Percentiles rank a stretch among this genome's conserved stretches.
These are phyloP conservation scores for Paramecium tetraurelia DNA, from an alignment of 73 alveolate species.

Conservation along the genomic window DNA sequence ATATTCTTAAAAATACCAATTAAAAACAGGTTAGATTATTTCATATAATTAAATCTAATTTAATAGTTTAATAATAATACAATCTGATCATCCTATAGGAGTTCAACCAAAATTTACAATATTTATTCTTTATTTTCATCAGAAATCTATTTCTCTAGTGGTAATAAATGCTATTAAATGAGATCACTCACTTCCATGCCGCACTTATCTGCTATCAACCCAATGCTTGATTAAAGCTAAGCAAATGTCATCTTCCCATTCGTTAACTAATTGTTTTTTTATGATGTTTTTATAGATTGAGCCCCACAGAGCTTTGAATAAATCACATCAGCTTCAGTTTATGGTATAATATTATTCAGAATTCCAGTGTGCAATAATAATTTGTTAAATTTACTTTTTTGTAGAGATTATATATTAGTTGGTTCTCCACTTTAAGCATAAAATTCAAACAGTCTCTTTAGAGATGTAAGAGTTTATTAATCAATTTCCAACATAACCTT, in stretches of 20 bases:
- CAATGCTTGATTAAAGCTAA: neutral
- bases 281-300: neutral
- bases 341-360: neutral
- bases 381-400: neutral
- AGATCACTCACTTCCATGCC: neutral
- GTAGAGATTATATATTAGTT: neutral
- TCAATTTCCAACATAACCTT: neutral
- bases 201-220: neutral
- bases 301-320: neutral
- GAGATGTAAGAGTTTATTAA: neutral
- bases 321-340: neutral
- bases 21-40: neutral
- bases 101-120: neutral
- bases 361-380: neutral
- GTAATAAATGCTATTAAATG: neutral
- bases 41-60: neutral
- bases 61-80: neutral
- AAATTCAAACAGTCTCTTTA: neutral
- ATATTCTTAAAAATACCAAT: neutral
- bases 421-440: constrained; percentile 31
- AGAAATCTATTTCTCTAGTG: constrained; percentile 14
- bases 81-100: neutral
- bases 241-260: neutral
- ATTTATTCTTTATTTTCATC: neutral
- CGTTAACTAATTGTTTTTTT: neutral